Conservation (phyloP, 257 asterid genomes). For the Echites panduratus region DNA sequence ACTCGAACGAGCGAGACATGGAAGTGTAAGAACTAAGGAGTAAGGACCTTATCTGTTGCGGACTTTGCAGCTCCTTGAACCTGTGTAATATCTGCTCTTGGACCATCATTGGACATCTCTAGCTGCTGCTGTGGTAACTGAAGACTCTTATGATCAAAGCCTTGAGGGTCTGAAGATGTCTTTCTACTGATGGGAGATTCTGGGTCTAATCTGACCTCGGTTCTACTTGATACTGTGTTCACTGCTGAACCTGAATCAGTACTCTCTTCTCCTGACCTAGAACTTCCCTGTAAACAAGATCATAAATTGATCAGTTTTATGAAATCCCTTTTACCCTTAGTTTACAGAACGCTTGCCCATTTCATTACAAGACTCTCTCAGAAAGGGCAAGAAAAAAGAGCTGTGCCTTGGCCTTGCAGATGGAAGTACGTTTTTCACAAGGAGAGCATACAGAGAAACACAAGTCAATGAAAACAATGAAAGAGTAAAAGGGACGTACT, state of each 20-base stretch:
- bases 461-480: constrained; percentile 16
- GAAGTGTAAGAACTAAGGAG: not conserved
- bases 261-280: constrained; percentile 79
- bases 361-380: not conserved
- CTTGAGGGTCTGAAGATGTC: constrained; percentile 29
- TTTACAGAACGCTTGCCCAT: not conserved
- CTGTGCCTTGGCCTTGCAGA: not conserved
- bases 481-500: constrained; percentile 26
- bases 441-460: constrained; percentile 7
- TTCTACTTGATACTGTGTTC: constrained; percentile 42
- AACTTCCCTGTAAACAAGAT: constrained; percentile 49
- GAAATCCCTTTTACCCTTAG: not conserved
- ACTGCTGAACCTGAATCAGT: constrained; percentile 62
- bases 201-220: constrained; percentile 41
- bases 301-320: not conserved
- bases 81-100: constrained; percentile 31
- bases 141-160: constrained; percentile 26
- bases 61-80: constrained; percentile 35
- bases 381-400: not conserved
- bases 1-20: not conserved
- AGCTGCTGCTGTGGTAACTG: constrained; percentile 32
- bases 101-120: constrained; percentile 44
- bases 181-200: constrained; percentile 64
- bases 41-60: constrained; percentile 56
- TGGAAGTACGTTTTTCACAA: not conserved